Evolutionary conservation across 352 stramenopile species (phyloP).

Genomic region (Phytophthora palmivora): DNA sequence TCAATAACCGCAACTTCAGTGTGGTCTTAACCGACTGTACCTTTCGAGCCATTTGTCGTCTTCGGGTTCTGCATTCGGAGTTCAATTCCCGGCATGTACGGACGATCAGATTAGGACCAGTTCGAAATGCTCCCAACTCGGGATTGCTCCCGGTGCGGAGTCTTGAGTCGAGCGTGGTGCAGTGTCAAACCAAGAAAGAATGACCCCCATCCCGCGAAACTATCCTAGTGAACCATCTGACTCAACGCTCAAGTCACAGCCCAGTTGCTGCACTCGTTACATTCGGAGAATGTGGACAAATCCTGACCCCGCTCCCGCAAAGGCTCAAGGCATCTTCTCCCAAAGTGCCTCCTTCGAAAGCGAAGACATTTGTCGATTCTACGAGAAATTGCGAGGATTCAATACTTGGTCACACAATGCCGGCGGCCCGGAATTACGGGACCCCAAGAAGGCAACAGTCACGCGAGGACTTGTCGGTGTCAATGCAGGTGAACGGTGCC

Average conservation of each 20-base stretch:
- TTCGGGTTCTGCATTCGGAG: neutral
- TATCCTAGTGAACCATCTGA: constrained; percentile 37
- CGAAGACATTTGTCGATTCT: constrained; percentile 8
- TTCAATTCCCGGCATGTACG: constrained; percentile 12
- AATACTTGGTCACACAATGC: constrained; percentile 19
- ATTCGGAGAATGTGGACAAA: constrained; percentile 39
- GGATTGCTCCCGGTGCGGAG: too few species aligned
- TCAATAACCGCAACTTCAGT: constrained; percentile 10
- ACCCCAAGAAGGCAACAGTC: constrained; percentile 7
- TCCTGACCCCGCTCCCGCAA: constrained; percentile 23
- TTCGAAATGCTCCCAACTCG: constrained; percentile 16
- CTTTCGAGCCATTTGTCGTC: neutral
- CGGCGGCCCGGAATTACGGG: constrained; percentile 13
- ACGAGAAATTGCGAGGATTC: constrained; percentile 5
- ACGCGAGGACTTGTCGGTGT: constrained; percentile 15
- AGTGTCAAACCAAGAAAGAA: constrained; percentile 11
- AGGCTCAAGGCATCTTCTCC: constrained; percentile 19
- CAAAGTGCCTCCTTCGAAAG: neutral
- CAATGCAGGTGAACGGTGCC: constrained; percentile 21
- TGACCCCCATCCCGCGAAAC: constrained; percentile 23
- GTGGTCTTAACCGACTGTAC: neutral
- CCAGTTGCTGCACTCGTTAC: constrained; percentile 29
- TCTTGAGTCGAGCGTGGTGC: neutral
- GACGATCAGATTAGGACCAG: constrained; percentile 35
- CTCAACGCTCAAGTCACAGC: constrained; percentile 17